Base-by-base conservation (phyloP, 2,329 filamentous ascomycete species). In the Lasiodiplodia citricola region DNA sequence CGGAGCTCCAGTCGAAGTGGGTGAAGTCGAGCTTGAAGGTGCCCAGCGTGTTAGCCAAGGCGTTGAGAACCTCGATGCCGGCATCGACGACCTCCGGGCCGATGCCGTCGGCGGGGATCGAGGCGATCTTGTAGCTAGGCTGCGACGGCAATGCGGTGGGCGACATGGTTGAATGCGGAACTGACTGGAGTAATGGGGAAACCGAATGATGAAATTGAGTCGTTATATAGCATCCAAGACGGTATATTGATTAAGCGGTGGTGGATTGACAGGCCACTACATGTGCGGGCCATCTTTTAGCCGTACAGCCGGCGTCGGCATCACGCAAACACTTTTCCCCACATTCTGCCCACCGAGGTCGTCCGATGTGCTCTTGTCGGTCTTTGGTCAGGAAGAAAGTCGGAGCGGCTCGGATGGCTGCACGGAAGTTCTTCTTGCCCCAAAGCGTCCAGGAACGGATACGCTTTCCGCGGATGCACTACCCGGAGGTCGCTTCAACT, bases 71-170 rank as follows among this genome's bases (percentile, higher is more conserved):
- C 52, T 85, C 81, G 10, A 91, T 86, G 2, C 88, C 89, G 1
- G 88, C 88, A 38, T 84, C 81, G 77, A 91, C 87, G 13, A 92
- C 90, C 77, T 92, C 90, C 1, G 85, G 85, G 1, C 90, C 90
- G 70, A 92, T 92, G 66, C 90, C 90, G 74, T 92, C 90, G 8
- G 88, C 90, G 0, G 89, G 88, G 67, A 92, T 90, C 37, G 58
- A 63, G 38, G 66, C 66, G 44, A 68, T 68, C 65, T 67, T 67
- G 54, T 67, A 67, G 31, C 54, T 58, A 11, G 60, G 44, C 44
- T 6, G 58, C 41, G 58, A 31, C 23, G 60, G 28, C 44, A 52
- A 10, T 25, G 44, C 60, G 14, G 60, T n/a, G 28, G 60, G 44
- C 16, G 60, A 51, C 60, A 63, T 63, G 47, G 54, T 10, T 38